Evolutionary conservation across 208 protist genomes (phyloP).

Genomic region (Leishmania martiniquensis): DNA sequence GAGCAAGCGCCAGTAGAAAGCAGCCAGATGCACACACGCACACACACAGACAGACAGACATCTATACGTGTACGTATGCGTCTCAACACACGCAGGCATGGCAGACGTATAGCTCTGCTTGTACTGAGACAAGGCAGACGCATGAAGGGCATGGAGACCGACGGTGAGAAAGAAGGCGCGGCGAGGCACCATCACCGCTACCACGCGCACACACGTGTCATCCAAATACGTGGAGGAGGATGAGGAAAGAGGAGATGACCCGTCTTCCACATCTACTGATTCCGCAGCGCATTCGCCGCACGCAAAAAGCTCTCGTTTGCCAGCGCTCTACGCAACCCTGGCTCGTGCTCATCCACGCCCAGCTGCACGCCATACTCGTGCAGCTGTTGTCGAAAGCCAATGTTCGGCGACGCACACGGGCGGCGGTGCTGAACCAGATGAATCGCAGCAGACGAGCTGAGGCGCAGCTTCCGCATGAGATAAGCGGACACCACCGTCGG

Average conservation of each 20-base stretch:
- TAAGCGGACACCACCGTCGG: constrained; percentile 77
- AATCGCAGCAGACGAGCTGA: constrained; percentile 56
- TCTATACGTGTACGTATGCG: neutral
- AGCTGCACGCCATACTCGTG: constrained; percentile 37
- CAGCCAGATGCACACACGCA: neutral
- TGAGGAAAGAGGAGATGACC: neutral
- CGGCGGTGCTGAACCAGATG: constrained; percentile 52
- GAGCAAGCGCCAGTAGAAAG: neutral
- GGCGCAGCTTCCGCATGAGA: constrained; percentile 69
- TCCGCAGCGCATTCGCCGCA: neutral
- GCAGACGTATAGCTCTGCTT: neutral
- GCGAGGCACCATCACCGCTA: neutral
- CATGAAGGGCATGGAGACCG: neutral
- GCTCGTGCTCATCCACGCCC: constrained; percentile 13
- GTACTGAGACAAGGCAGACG: neutral
- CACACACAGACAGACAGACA: neutral
- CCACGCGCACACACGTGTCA: neutral
- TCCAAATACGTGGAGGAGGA: neutral
- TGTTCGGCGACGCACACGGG: constrained; percentile 64
- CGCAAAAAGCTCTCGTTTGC: constrained; percentile 1
- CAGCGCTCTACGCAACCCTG: neutral
- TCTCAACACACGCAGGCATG: neutral
- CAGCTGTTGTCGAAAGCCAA: constrained; percentile 68
- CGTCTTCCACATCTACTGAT: neutral
- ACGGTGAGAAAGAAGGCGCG: neutral